Evolutionary conservation across 441 rosid species (phyloP).

Genomic region (Erysimum cheiri): DNA sequence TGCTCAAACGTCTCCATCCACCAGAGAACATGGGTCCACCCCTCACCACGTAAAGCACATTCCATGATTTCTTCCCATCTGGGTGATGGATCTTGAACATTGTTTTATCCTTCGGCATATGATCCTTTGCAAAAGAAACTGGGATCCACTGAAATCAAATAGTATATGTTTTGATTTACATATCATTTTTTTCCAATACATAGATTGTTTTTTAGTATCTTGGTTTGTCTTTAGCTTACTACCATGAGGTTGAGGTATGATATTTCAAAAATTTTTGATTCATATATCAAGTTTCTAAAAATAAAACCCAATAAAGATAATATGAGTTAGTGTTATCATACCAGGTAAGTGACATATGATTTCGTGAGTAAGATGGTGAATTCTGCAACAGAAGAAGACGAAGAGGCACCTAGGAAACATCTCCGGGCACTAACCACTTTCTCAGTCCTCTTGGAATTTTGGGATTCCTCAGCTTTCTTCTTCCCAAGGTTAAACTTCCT

Average conservation of each 20-base stretch:
- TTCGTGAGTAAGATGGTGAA: background rate
- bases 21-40: background rate
- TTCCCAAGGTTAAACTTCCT: background rate
- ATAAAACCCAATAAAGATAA: too few species aligned
- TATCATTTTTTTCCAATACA: too few species aligned
- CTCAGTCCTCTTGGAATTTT: background rate
- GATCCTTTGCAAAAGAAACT: background rate
- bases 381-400: background rate
- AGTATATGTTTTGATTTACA: too few species aligned
- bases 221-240: too few species aligned
- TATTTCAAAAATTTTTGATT: too few species aligned
- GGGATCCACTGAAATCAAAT: background rate
- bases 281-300: too few species aligned
- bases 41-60: conserved; percentile 5
- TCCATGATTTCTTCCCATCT: conserved; percentile 8
- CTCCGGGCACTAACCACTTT: background rate
- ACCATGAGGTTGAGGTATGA: too few species aligned
- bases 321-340: background rate
- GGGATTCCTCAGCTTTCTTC: background rate
- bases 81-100: conserved; percentile 18
- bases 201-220: too few species aligned
- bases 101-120: background rate
- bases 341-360: background rate
- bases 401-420: background rate
- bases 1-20: conserved; percentile 6